Evolutionary conservation across 768 basidiomycete genomes (phyloP).

Genomic region (Suillus weaverae): DNA sequence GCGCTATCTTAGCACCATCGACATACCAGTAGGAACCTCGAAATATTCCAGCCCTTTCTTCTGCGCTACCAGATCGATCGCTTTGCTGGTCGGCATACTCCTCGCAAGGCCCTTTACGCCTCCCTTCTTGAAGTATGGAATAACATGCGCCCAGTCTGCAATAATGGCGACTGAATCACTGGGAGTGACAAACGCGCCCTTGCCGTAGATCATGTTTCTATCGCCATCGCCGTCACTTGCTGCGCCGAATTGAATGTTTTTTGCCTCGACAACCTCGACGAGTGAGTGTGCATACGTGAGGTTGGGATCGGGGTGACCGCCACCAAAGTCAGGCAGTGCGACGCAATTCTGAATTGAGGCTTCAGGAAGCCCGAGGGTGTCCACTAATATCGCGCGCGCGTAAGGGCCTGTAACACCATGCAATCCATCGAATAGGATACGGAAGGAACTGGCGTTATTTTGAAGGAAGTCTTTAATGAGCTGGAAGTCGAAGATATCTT

Average conservation of each 20-base stretch:
- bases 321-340: conserved; percentile 94
- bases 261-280: conserved; percentile 87
- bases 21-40: conserved; percentile 91
- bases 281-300: conserved; percentile 94
- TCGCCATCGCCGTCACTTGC: conserved; percentile 98
- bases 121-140: conserved; percentile 86
- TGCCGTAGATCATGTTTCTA: conserved; percentile 99
- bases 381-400: conserved; percentile 83
- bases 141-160: conserved; percentile 91
- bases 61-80: conserved; percentile 94
- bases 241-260: conserved; percentile 89
- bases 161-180: conserved; percentile 98
- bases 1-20: background rate
- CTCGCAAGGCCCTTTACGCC: conserved; percentile 96
- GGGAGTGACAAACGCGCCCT: conserved; percentile 96
- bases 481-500: conserved; percentile 91
- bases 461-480: conserved; percentile 88
- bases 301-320: conserved; percentile 98
- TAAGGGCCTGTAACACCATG: conserved; percentile 98
- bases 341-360: conserved; percentile 87
- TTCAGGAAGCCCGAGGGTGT: conserved; percentile 76
- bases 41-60: conserved; percentile 91
- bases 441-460: conserved; percentile 65
- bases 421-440: conserved; percentile 92
- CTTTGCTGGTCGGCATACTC: conserved; percentile 97